phyloP scores from a whole-genome alignment of 768 basidiomycete genomes.

The Brasilioporus rufonigricans region DNA sequence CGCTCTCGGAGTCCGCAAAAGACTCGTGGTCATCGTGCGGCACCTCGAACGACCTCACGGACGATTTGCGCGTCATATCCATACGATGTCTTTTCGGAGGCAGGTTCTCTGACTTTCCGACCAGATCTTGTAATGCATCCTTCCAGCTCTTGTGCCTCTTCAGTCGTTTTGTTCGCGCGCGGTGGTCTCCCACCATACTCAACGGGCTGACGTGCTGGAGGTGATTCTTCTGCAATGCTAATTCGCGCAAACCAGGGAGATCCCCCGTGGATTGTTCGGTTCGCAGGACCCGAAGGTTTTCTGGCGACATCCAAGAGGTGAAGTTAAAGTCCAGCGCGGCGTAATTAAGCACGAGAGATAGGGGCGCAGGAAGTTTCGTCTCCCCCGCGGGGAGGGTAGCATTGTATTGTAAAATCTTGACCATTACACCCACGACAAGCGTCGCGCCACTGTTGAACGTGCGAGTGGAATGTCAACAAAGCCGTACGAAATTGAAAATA shows the following conservation, averaged over 20 bases:
- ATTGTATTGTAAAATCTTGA: slow-evolving; percentile 76
- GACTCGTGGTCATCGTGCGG: slow-evolving; percentile 45
- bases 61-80: slow-evolving; percentile 30
- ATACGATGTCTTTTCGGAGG: slow-evolving; percentile 18
- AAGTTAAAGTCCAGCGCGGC: slow-evolving; percentile 97
- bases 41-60: slow-evolving; percentile 22
- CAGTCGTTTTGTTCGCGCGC: slow-evolving; percentile 37
- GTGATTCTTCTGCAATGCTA: slow-evolving; percentile 84
- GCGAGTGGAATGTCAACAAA: slow-evolving; percentile 3
- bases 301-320: slow-evolving; percentile 92
- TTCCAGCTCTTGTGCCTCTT: slow-evolving; percentile 59
- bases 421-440: slow-evolving; percentile 78
- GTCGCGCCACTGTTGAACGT: slow-evolving; percentile 70
- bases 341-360: slow-evolving; percentile 86
- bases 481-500: neutral
- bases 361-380: slow-evolving; percentile 62
- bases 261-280: slow-evolving; percentile 86
- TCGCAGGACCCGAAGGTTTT: slow-evolving; percentile 78
- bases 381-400: slow-evolving; percentile 27
- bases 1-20: slow-evolving; percentile 53
- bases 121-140: slow-evolving; percentile 50
- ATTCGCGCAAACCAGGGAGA: slow-evolving; percentile 66
- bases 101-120: slow-evolving; percentile 37
- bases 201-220: slow-evolving; percentile 86
- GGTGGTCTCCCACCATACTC: slow-evolving; percentile 82